Conservation (phyloP, 352 stramenopile genomes). For the Globisporangium spiculum region DNA sequence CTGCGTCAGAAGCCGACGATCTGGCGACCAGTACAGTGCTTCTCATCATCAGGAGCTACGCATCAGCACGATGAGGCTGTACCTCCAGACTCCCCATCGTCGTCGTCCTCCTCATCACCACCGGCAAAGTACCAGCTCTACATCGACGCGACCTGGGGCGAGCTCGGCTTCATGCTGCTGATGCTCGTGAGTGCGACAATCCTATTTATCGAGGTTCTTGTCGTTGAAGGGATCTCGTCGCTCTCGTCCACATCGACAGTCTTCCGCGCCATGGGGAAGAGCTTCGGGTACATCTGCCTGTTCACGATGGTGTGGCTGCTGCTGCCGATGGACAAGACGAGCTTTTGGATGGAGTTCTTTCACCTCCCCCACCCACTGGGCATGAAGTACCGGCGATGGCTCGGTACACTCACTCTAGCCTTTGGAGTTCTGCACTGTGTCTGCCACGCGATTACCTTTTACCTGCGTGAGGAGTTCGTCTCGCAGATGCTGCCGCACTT, state of each 20-base stretch:
- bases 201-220: conserved; percentile 25
- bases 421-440: conserved; percentile 21
- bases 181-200: conserved; percentile 14
- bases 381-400: conserved; percentile 29
- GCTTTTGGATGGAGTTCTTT: conserved; percentile 28
- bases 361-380: conserved; percentile 16
- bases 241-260: conserved; percentile 15
- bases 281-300: conserved; percentile 28
- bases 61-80: background rate
- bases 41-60: background rate
- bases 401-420: conserved; percentile 17
- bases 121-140: conserved; percentile 15
- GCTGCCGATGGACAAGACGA: conserved; percentile 16
- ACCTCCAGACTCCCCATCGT: background rate
- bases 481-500: conserved; percentile 26
- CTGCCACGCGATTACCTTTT: conserved; percentile 24
- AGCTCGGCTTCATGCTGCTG: conserved; percentile 24
- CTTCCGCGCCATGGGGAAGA: conserved; percentile 19
- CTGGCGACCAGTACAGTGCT: background rate
- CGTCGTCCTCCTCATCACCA: background rate
- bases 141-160: conserved; percentile 21
- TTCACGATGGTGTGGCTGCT: conserved; percentile 28
- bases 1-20: conserved; percentile 25
- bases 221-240: conserved; percentile 5
- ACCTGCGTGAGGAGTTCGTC: conserved; percentile 12